These are phyloP conservation scores for Vitis amurensis DNA, from an alignment of 164 flowering plant species.

Conservation along the genomic window DNA sequence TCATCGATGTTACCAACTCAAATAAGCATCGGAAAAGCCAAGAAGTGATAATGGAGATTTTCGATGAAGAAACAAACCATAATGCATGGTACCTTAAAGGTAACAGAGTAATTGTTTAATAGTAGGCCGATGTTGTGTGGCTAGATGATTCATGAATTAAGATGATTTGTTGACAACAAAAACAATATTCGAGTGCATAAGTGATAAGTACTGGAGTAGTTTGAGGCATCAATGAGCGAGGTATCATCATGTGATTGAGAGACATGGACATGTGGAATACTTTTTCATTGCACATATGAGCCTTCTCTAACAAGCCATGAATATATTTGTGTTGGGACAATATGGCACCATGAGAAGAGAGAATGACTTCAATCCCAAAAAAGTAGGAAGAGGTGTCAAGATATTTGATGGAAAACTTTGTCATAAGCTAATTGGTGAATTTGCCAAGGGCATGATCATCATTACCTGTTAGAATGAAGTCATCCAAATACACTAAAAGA, in stretches of 20 bases:
- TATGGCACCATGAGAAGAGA: no score
- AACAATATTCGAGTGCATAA: not conserved
- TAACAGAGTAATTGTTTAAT: not conserved
- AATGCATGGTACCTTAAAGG: not conserved
- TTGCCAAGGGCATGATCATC: not conserved
- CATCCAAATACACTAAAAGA: no score
- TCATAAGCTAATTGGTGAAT: no score
- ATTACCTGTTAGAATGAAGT: not conserved
- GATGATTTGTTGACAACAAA: not conserved
- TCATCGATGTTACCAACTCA: not conserved
- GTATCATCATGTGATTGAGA: constrained; percentile 1
- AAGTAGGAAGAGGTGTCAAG: not conserved
- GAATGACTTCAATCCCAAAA: constrained; percentile 1
- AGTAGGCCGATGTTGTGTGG: not conserved
- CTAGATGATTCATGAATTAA: not conserved
- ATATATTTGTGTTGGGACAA: not conserved
- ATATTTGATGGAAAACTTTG: constrained; percentile 4
- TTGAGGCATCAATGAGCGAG: not conserved
- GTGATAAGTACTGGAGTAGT: not conserved
- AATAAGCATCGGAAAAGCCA: not conserved
- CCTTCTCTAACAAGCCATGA: not conserved
- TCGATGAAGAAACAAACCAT: not conserved
- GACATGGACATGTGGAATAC: not conserved
- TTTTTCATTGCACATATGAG: not conserved
- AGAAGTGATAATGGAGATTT: not conserved